Evolutionary conservation across 164 flowering plant species (phyloP).

Genomic region (Magnolia officinalis): DNA sequence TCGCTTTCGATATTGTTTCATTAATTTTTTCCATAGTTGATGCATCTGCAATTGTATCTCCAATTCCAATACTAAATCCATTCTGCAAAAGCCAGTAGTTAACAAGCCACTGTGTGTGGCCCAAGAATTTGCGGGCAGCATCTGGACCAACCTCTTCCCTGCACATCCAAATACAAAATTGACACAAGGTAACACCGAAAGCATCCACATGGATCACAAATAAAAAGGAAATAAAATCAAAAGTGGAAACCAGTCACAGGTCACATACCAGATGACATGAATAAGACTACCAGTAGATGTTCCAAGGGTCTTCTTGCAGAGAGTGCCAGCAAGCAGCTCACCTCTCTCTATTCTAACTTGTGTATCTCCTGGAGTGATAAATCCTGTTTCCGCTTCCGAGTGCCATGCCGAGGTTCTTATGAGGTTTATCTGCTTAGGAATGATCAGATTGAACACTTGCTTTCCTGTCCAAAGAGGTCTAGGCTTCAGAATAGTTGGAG

Average conservation of each 20-base stretch:
- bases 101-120: slow-evolving; percentile 99
- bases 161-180: slow-evolving; percentile 5
- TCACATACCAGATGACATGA: slow-evolving; percentile 88
- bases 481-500: slow-evolving; percentile 92
- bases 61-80: slow-evolving; percentile 95
- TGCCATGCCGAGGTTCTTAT: slow-evolving; percentile 88
- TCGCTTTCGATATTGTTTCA: slow-evolving; percentile 85
- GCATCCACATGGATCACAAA: not conserved
- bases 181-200: slow-evolving; percentile 1
- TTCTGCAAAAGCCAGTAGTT: slow-evolving; percentile 97
- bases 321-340: slow-evolving; percentile 87
- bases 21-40: slow-evolving; percentile 89
- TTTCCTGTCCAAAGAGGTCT: slow-evolving; percentile 98
- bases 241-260: not conserved
- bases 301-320: slow-evolving; percentile 95
- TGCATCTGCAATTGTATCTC: slow-evolving; percentile 98
- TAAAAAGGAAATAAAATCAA: not conserved
- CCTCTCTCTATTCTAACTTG: slow-evolving; percentile 88
- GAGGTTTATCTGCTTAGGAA: slow-evolving; percentile 96
- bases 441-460: slow-evolving; percentile 94
- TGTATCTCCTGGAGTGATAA: slow-evolving; percentile 92
- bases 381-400: slow-evolving; percentile 68
- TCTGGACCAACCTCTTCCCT: slow-evolving; percentile 99
- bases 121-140: slow-evolving; percentile 97
- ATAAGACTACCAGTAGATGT: slow-evolving; percentile 96